A percentile compares a stretch with the other conserved stretches of the same genome.
Conservation (phyloP, 2,329 filamentous ascomycete genomes). For the Pseudogymnoascus sp. region DNA sequence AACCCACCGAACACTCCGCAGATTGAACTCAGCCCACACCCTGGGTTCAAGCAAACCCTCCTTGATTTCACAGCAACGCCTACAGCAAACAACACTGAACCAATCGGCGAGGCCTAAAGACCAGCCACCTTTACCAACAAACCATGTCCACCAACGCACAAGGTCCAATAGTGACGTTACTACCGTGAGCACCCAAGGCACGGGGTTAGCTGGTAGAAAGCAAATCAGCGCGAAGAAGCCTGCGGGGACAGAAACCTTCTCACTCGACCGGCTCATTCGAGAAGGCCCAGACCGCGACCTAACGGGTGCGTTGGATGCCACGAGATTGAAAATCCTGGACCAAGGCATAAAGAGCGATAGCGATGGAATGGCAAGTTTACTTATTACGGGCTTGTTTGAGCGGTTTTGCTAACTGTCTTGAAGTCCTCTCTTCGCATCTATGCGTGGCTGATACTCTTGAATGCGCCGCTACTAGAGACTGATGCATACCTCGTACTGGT, state of each 20-base stretch:
- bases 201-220: slow-evolving; percentile 36
- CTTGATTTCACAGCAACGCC: slow-evolving; percentile 56
- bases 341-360: slow-evolving; percentile 69
- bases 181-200: slow-evolving; percentile 30
- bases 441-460: slow-evolving; percentile 88
- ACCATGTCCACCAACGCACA: slow-evolving; percentile 38
- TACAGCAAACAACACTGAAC: slow-evolving; percentile 31
- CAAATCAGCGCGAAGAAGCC: slow-evolving; percentile 38
- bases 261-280: slow-evolving; percentile 67
- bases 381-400: slow-evolving; percentile 8
- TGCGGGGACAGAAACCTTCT: slow-evolving; percentile 46
- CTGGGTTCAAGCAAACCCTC: slow-evolving; percentile 49
- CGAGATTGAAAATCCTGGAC: slow-evolving; percentile 65
- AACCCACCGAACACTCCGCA: slow-evolving; percentile 59
- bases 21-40: slow-evolving; percentile 68
- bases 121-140: slow-evolving; percentile 24
- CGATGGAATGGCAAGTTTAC: slow-evolving; percentile 65
- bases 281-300: slow-evolving; percentile 69
- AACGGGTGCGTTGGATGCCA: slow-evolving; percentile 56
- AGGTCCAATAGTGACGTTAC: slow-evolving; percentile 69
- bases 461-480: slow-evolving; percentile 75
- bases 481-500: slow-evolving; percentile 85
- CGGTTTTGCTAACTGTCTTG: slow-evolving; percentile 13
- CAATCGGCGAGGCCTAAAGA: slow-evolving; percentile 13
- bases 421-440: slow-evolving; percentile 92